phyloP scores from a whole-genome alignment of 768 basidiomycete species.

The Tephrocybe sp. region DNA sequence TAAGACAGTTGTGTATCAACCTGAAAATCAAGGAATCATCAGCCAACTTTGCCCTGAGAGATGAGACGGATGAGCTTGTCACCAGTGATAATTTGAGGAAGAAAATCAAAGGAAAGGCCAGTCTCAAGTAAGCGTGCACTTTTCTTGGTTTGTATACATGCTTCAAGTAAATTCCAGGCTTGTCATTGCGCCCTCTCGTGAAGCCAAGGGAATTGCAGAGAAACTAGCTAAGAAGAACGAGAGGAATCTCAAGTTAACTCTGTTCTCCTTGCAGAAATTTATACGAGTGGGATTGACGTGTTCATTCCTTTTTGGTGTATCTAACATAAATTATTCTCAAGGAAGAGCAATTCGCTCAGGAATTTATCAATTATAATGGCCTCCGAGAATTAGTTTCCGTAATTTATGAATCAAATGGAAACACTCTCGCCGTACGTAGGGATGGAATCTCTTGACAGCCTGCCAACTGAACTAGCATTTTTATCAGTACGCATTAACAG shows the following conservation, averaged over 20 bases:
- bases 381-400: conserved; percentile 67
- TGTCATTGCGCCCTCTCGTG: conserved; percentile 75
- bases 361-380: conserved; percentile 75
- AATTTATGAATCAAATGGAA: conserved; percentile 67
- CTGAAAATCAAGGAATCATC: conserved; percentile 76
- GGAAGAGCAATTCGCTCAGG: conserved; percentile 82
- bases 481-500: conserved; percentile 74
- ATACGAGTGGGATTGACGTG: conserved; percentile 54
- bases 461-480: neutral
- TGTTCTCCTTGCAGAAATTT: conserved; percentile 78
- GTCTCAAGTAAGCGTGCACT: conserved; percentile 57
- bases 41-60: conserved; percentile 72
- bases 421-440: conserved; percentile 73
- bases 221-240: conserved; percentile 64
- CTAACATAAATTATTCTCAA: conserved; percentile 24
- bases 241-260: conserved; percentile 57
- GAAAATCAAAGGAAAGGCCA: conserved; percentile 75
- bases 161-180: conserved; percentile 42
- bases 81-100: conserved; percentile 84
- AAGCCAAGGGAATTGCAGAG: conserved; percentile 73
- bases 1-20: conserved; percentile 78
- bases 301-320: neutral
- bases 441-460: neutral
- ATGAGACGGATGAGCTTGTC: conserved; percentile 79
- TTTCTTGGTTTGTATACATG: neutral